phyloP scores from a whole-genome alignment of 164 flowering plant genomes.

The Stephania yunnanensis region DNA sequence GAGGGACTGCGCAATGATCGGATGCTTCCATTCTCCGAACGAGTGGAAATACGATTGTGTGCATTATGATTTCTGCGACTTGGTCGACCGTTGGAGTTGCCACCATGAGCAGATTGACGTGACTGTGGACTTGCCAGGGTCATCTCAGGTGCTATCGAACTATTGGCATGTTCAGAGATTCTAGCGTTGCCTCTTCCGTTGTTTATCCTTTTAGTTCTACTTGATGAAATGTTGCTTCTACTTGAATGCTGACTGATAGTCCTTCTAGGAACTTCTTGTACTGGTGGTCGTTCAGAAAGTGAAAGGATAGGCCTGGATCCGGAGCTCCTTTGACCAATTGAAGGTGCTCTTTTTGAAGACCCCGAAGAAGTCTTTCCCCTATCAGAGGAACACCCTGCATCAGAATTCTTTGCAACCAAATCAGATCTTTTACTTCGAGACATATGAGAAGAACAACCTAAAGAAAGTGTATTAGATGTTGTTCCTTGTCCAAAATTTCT shows the following conservation, averaged over 20 bases:
- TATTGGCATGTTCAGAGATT: constrained; percentile 29
- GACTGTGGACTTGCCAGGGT: constrained; percentile 15
- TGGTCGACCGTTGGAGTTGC: constrained; percentile 27
- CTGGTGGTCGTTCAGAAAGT: constrained; percentile 27
- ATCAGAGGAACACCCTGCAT: constrained; percentile 28
- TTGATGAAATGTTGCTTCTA: constrained; percentile 33
- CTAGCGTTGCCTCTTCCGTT: constrained; percentile 29
- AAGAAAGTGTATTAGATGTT: constrained; percentile 42
- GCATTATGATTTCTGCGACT: constrained; percentile 30
- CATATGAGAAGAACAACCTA: constrained; percentile 44
- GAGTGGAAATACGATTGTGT: constrained; percentile 22
- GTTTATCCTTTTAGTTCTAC: constrained; percentile 37
- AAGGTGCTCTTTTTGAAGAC: constrained; percentile 27
- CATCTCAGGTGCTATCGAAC: constrained; percentile 23
- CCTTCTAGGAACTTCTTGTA: constrained; percentile 30
- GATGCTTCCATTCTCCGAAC: constrained; percentile 32
- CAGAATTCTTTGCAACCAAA: constrained; percentile 29
- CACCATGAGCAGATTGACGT: constrained; percentile 22
- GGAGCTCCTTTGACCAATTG: constrained; percentile 9
- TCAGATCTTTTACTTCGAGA: constrained; percentile 27
- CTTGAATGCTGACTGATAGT: constrained; percentile 27
- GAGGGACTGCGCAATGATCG: constrained; percentile 25
- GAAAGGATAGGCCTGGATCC: constrained; percentile 21
- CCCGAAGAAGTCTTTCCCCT: constrained; percentile 44
- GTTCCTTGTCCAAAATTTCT: constrained; percentile 48